These are phyloP conservation scores for Chrysanthemum lavandulifolium DNA, from an alignment of 129 eudicot genomes.

Conservation along the genomic window DNA sequence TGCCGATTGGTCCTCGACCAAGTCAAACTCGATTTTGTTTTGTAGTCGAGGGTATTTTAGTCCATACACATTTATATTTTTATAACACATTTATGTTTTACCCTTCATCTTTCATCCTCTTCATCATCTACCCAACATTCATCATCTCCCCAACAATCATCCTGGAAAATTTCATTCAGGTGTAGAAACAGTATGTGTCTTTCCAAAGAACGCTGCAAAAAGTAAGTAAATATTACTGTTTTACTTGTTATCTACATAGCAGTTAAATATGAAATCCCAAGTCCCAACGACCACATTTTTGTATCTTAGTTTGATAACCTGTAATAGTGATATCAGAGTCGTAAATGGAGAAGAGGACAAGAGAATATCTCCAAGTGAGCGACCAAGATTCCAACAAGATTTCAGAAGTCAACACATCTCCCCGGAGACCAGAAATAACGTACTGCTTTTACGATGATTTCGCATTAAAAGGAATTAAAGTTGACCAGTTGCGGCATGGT, in stretches of 20 bases:
- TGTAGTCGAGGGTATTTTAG: too few relatives aligned
- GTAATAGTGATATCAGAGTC: too few relatives aligned
- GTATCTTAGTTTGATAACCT: too few relatives aligned
- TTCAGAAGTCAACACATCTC: slow-evolving; percentile 22
- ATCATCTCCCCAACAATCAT: too few relatives aligned
- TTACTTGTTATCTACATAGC: neutral
- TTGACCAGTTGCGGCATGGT: slow-evolving; percentile 27
- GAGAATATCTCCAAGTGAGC: slow-evolving; percentile 21
- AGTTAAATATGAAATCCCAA: too few relatives aligned
- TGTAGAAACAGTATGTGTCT: slow-evolving; percentile 81
- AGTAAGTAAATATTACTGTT: slow-evolving; percentile 30
- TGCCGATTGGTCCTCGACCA: too few relatives aligned
- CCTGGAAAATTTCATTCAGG: slow-evolving; percentile 35
- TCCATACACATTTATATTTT: too few relatives aligned
- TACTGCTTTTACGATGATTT: slow-evolving; percentile 38
- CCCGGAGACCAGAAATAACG: slow-evolving; percentile 4
- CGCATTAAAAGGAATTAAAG: slow-evolving; percentile 30
- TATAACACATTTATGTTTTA: too few relatives aligned
- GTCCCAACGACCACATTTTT: too few relatives aligned
- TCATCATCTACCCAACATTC: too few relatives aligned
- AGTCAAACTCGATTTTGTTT: too few relatives aligned
- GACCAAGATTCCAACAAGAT: slow-evolving; percentile 23
- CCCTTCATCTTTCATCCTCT: too few relatives aligned
- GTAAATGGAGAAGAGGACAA: slow-evolving; percentile 19
- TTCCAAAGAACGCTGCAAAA: slow-evolving; percentile 78